Base-by-base conservation (phyloP, 805 yeast species). In the Candida patagonica region DNA sequence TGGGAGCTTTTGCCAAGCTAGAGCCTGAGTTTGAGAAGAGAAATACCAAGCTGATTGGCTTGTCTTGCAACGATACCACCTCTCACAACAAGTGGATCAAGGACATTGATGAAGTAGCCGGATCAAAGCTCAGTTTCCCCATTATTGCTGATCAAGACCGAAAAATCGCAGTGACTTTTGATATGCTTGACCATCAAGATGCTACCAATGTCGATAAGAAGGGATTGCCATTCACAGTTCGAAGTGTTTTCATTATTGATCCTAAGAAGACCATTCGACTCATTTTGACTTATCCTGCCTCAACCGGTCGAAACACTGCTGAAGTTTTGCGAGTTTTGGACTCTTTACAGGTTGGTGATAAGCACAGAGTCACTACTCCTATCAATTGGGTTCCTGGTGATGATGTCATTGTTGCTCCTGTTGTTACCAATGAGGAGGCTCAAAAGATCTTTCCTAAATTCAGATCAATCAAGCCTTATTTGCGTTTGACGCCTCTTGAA, bases 331-430 rank as follows among this genome's bases (percentile, higher is more conserved):
- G 96, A 70, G 95, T 83, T 42, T 66, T 87, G 52, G 96, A 87
- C 67, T 82, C 95, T 43, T 71, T 87, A 60, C 96, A 87, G 71
- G 68, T 77, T 48, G 84, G 86, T 53, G 96, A 87, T 67, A 76
- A 77, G 63, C 70, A 80, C 70, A 84, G 94, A 59, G 75, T 87
- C 55, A 89, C 88, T 49, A 88, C 96, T 42, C 95, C 95, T 51
- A 82, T 88, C 62, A 80, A 87, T 76, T 86, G 96, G 96, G 74
- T 73, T 43, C 79, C 74, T 40, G 96, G 95, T 54, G 80, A 86
- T 48, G 96, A 87, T 62, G 96, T 88, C 47, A 87, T 87, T 63
- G 88, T 88, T 49, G 95, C 89, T 61, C 95, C 95, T 53, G 65
- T 81, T 38, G 86, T 87, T 45, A 72, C 85, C 45, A 81, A 87